Evolutionary conservation across 192 early-diverging fungal genomes (phyloP).

Genomic region (Diversispora eburnea): DNA sequence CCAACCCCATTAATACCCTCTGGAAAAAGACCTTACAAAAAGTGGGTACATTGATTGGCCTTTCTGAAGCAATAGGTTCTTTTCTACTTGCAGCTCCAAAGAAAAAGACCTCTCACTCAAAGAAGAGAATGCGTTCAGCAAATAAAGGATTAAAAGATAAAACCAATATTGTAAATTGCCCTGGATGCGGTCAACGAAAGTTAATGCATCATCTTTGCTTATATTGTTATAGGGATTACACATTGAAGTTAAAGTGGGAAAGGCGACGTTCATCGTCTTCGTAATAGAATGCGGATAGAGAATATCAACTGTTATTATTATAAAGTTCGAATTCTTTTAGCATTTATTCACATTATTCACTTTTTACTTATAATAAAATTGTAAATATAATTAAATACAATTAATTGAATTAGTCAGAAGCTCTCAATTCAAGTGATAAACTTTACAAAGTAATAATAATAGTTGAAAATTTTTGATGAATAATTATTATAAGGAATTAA

Average conservation of each 20-base stretch:
- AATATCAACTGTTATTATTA: no score
- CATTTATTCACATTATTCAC: no score
- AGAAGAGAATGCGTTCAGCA: conserved; percentile 80
- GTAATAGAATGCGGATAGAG: no score
- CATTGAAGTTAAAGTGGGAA: background rate
- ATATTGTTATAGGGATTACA: conserved; percentile 62
- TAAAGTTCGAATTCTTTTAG: no score
- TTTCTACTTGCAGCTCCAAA: conserved; percentile 86
- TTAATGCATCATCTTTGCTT: conserved; percentile 75
- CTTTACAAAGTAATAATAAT: no score
- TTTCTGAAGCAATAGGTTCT: conserved; percentile 53
- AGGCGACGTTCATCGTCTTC: background rate
- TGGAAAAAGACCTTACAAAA: background rate
- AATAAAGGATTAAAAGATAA: conserved; percentile 73
- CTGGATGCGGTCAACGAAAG: conserved; percentile 70
- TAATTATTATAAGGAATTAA: no score
- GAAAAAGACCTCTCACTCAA: conserved; percentile 88
- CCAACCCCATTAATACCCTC: background rate
- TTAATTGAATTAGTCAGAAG: no score
- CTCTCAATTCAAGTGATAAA: no score
- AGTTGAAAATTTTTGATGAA: no score
- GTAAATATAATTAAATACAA: no score
- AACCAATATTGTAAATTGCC: conserved; percentile 68
- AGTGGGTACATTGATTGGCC: background rate
- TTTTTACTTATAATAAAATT: no score